phyloP scores from a whole-genome alignment of 2,329 filamentous ascomycete genomes.

The Talaromyces amestolkiae region DNA sequence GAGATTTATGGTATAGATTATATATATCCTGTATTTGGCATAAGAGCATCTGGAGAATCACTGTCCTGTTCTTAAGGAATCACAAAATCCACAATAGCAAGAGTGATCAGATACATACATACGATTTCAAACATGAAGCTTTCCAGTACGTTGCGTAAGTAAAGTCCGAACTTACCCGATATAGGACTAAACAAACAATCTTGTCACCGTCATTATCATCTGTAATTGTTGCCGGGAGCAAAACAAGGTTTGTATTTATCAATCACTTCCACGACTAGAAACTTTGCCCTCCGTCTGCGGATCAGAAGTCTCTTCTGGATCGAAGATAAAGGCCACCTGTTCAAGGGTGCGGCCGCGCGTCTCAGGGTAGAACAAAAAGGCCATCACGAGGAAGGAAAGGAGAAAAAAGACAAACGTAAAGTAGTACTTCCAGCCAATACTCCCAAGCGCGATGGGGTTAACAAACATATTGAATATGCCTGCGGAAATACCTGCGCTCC shows the following conservation, averaged over 20 bases:
- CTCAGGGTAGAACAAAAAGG: constrained; percentile 53
- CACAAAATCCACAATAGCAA: too few species aligned
- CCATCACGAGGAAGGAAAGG: constrained; percentile 31
- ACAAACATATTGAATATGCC: constrained; percentile 12
- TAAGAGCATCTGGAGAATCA: too few species aligned
- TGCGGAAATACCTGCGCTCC: constrained; percentile 26
- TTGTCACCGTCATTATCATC: too few species aligned
- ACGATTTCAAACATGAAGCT: too few species aligned
- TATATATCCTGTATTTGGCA: too few species aligned
- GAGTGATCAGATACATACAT: too few species aligned
- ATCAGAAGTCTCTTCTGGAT: constrained; percentile 13
- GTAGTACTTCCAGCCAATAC: constrained; percentile 36
- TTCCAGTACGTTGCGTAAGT: too few species aligned
- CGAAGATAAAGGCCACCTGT: constrained; percentile 22
- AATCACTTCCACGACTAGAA: not conserved
- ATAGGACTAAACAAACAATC: too few species aligned
- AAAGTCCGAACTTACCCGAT: too few species aligned
- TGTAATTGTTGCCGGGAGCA: not conserved
- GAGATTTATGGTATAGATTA: too few species aligned
- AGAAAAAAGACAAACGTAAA: constrained; percentile 57
- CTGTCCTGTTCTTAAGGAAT: too few species aligned
- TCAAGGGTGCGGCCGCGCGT: constrained; percentile 50
- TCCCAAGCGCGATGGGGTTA: constrained; percentile 1
- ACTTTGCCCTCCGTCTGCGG: not conserved
- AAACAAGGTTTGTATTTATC: too few species aligned